Evolutionary conservation across 2,329 filamentous ascomycete genomes (phyloP).

Genomic region (Paramyrothecium sp.): DNA sequence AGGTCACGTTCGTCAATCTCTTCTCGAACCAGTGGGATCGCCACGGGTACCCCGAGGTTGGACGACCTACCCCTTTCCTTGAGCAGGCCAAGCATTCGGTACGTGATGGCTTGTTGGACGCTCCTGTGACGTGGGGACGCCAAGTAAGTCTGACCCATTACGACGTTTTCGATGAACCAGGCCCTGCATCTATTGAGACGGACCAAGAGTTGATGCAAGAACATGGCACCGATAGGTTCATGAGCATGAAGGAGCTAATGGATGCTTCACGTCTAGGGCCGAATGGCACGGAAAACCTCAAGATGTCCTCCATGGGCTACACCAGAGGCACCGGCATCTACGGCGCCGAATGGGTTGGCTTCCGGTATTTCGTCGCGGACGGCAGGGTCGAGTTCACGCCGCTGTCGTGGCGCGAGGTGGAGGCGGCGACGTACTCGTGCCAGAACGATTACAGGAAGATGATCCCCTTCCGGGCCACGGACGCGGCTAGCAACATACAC

Average conservation of each 20-base stretch:
- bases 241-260: background rate
- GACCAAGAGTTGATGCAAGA: too few species aligned
- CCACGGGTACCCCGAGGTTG: background rate
- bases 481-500: background rate
- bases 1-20: background rate
- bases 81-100: too few species aligned
- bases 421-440: slow-evolving; percentile 1
- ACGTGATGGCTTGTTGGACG: background rate
- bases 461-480: background rate
- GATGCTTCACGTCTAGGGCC: background rate
- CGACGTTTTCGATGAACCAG: too few species aligned
- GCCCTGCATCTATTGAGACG: too few species aligned
- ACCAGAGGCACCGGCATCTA: background rate
- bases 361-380: slow-evolving; percentile 10
- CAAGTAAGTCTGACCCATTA: background rate
- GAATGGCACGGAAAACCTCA: too few species aligned
- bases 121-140: background rate
- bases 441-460: background rate
- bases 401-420: slow-evolving; percentile 7
- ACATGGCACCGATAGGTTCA: too few species aligned
- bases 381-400: slow-evolving; percentile 7
- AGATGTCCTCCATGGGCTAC: slow-evolving; percentile 1
- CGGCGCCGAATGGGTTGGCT: slow-evolving; percentile 12
- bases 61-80: too few species aligned
- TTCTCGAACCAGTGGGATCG: background rate